Base-by-base conservation (phyloP, 805 yeast genomes). In the Candida stauntonica region DNA sequence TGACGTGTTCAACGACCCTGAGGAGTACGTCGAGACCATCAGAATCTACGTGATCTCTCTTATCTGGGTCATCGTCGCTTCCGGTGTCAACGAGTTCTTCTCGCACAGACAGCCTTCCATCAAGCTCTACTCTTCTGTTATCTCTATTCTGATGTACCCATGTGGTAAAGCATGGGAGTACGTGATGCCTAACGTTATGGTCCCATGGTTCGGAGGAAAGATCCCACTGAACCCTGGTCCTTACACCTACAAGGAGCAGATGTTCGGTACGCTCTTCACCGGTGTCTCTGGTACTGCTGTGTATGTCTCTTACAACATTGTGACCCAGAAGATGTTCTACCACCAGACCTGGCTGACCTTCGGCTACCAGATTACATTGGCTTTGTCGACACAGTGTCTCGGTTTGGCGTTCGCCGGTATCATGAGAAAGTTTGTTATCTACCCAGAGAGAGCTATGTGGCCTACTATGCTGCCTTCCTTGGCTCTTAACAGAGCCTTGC, bases 341-440 rank as follows among this genome's bases (percentile, higher is more conserved):
- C 35, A 54, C n/a, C 54, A 60, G 30, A 34, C 47, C 7, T 57
- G 28, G 63, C 60, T 62, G 11, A 39, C 47, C 11, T 69, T 74
- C 56, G 73, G 77, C 1, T 81, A 69, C 56, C 80, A 77, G 57
- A 46, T 78, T 11, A 48, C 77, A 17, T 62, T 80, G 21, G 60
- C 75, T 1, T 46, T 78, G 4, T 68, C 81, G 3, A 69, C 84
- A 2, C 81, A 79, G 53, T 75, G 72, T 44, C 60, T 81, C 47
- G 88, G 87, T 18, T 73, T 77, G 52, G 81, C 83, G 1, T 70
- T 81, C 54, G 85, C 86, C 5, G 81, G 83, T 35, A 51, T 80
- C 14, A 68, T 79, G 68, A 69, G 82, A 51, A 71, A 73, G 42
- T 72, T 80, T 24, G 68, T 68, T 2, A 69, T 78, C 7, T 76